Conservation (phyloP, 345 rosid species). For the Alliaria petiolata region DNA sequence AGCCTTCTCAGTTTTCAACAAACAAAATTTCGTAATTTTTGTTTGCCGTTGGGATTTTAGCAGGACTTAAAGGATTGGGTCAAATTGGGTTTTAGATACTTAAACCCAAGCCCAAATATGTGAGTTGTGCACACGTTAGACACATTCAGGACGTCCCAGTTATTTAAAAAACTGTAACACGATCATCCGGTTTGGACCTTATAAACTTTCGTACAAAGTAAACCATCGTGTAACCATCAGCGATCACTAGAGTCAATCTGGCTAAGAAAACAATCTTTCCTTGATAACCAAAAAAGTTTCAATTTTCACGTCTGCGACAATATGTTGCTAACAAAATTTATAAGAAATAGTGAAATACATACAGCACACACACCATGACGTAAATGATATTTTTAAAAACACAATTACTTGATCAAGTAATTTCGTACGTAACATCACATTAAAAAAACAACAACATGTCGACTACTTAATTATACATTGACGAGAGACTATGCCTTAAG, state of each 20-base stretch:
- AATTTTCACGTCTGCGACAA: background rate
- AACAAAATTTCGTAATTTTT: too few relatives aligned
- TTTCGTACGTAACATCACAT: background rate
- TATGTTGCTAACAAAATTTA: background rate
- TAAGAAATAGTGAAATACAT: background rate
- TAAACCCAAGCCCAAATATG: background rate
- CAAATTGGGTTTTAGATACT: too few relatives aligned
- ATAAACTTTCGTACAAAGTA: background rate
- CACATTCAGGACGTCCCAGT: too few relatives aligned
- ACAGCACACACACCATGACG: background rate
- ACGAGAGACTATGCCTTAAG: constrained; percentile 19
- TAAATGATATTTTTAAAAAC: background rate
- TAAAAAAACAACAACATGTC: constrained; percentile 7
- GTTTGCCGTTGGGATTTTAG: too few relatives aligned
- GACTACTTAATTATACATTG: background rate
- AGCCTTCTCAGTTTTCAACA: too few relatives aligned
- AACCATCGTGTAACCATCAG: background rate
- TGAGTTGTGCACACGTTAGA: background rate
- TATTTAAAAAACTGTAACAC: background rate
- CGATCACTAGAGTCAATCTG: background rate
- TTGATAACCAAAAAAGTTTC: background rate
- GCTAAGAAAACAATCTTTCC: background rate
- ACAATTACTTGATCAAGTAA: background rate
- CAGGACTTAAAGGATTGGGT: too few relatives aligned
- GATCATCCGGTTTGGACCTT: background rate